Conservation (phyloP, 83 land plant genomes). For the Picea engelmannii region DNA sequence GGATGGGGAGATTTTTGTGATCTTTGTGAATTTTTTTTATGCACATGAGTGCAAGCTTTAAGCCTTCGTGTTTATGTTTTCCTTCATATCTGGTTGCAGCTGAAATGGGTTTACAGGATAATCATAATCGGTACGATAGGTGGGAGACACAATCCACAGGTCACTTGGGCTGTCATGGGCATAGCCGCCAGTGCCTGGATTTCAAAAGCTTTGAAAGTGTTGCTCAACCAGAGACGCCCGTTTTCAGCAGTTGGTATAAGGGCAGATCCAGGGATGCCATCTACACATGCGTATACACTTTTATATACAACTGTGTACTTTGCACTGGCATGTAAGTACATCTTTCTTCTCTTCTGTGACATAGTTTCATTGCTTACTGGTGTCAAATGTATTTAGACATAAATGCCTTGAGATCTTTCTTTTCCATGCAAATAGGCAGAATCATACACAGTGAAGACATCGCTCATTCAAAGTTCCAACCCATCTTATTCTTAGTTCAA, state of each 20-base stretch:
- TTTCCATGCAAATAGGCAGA: too few species aligned
- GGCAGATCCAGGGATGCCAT: conserved; percentile 88
- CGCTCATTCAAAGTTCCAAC: too few species aligned
- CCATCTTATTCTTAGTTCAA: too few species aligned
- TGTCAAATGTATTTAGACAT: too few species aligned
- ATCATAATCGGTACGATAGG: conserved; percentile 31
- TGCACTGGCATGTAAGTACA: conserved; percentile 39
- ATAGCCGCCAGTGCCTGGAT: conserved; percentile 33
- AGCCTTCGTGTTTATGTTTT: neutral
- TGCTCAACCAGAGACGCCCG: conserved; percentile 72
- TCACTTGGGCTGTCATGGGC: conserved; percentile 69
- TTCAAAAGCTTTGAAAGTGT: conserved; percentile 48
- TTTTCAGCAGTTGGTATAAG: too few species aligned
- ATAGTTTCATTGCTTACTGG: too few species aligned
- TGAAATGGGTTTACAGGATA: conserved; percentile 57
- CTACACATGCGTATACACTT: conserved; percentile 81
- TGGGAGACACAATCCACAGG: conserved; percentile 66
- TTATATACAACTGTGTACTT: conserved; percentile 35
- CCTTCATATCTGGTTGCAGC: conserved; percentile 28
- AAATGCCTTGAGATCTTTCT: too few species aligned
- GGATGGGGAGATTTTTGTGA: too few species aligned
- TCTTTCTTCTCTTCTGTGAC: neutral
- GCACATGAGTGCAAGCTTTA: too few species aligned
- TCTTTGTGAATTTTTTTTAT: too few species aligned
- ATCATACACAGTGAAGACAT: too few species aligned